These are phyloP conservation scores for Cairneyella variabilis DNA, from an alignment of 495 filamentous ascomycete genomes.

Conservation along the genomic window DNA sequence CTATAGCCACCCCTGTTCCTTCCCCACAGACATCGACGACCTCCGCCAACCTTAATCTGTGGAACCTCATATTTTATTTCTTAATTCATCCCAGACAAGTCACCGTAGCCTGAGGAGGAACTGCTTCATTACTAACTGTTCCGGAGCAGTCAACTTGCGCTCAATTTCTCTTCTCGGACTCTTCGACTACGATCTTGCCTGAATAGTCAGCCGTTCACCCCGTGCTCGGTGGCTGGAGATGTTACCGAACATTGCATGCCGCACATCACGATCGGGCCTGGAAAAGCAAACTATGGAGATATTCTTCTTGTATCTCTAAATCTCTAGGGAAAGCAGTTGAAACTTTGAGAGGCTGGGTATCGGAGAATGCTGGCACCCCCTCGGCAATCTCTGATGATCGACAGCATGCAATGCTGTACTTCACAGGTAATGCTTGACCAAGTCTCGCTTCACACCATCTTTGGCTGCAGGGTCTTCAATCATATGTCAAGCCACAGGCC, in stretches of 20 bases:
- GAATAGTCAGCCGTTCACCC: too few species aligned
- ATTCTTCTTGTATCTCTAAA: neutral
- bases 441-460: too few species aligned
- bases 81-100: neutral
- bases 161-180: too few species aligned
- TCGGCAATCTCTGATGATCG: neutral
- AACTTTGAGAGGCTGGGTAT: neutral
- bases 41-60: slow-evolving; percentile 10
- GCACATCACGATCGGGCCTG: too few species aligned
- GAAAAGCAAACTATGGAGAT: too few species aligned
- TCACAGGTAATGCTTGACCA: too few species aligned
- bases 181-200: too few species aligned
- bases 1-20: neutral
- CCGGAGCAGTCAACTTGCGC: too few species aligned
- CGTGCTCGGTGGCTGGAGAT: too few species aligned
- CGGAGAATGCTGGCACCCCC: neutral
- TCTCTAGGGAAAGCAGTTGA: neutral
- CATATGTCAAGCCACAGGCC: neutral
- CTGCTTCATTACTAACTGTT: too few species aligned
- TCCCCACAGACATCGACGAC: neutral
- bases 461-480: neutral
- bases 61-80: neutral
- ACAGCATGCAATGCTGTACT: neutral
- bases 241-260: too few species aligned
- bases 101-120: too few species aligned